Base-by-base conservation (phyloP, 164 flowering plant genomes). In the Litsea cubeba region DNA sequence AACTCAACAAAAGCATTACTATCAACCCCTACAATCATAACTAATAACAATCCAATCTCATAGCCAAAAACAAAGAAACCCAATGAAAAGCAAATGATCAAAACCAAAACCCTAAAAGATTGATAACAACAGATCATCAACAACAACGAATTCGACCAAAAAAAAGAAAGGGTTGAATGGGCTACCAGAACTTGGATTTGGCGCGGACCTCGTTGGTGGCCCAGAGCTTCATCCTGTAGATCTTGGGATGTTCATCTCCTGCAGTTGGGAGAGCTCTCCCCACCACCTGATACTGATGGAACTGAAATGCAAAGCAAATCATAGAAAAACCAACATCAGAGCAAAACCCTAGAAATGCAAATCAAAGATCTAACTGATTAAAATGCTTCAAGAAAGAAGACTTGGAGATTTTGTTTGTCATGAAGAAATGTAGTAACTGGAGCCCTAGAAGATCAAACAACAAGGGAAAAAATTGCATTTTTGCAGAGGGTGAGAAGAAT, bases 161-260 rank as follows among this genome's bases (percentile, higher is more conserved):
- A n/a, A 69, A 69, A 17, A 69, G 15, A 69, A 20, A 12, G 18
- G 62, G 15, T 54, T 57, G 22, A 51, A 1, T 54, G n/a, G 12
- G 15, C 24, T 20, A 90, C 94, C 94, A 90, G 81, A 90, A 90
- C 85, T 90, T 91, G 80, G 97, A 91, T 77, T 90, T 91, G 76
- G 97, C 91, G 6, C 97, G 88, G 62, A 91, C 96, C 72, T 91
- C 92, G 63, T 91, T 91, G 51, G 93, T 89, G 60, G 92, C 92
- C 97, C 97, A 91, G 8, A 92, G 88, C 84, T 92, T 92, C 97
- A 92, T 90, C n/a, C 97, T 79, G 81, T 89, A 92, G 72, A 92
- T 90, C 90, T 92, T 92, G 8, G 97, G 97, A 51, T 88, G 89
- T 78, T 89, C 89, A 81, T 90, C 95, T 0, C 77, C 25, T 67